These are phyloP conservation scores for Naegleria gruberi DNA, from an alignment of 208 protist species.

Conservation along the genomic window DNA sequence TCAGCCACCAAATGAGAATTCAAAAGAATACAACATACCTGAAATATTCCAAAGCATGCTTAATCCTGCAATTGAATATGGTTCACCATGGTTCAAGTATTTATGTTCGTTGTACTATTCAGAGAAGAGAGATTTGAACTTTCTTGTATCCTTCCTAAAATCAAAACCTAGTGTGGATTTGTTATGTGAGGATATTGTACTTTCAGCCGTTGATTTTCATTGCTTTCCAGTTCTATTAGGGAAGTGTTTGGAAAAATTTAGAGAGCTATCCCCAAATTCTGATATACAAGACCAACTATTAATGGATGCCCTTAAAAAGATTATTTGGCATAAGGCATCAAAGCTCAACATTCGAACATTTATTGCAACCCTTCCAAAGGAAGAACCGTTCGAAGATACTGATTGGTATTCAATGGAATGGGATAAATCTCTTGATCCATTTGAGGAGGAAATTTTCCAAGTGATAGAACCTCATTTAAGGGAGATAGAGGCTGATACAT, in stretches of 20 bases:
- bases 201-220: not conserved
- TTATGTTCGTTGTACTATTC: not conserved
- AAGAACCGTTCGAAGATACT: not conserved
- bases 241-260: not conserved
- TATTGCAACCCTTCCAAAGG: not conserved
- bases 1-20: not conserved
- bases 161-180: not conserved
- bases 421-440: not conserved
- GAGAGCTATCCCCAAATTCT: not conserved
- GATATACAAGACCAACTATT: not conserved
- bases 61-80: not conserved
- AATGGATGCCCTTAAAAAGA: not conserved
- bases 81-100: not conserved
- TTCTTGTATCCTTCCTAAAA: not conserved
- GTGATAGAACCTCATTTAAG: not conserved
- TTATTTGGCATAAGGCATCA: not conserved
- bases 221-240: not conserved
- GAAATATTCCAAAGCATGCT: not conserved
- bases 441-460: not conserved
- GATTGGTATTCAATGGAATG: not conserved
- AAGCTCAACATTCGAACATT: not conserved
- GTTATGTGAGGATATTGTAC: not conserved
- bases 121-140: not conserved
- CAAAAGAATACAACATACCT: not conserved
- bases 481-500: not conserved